A percentile compares a stretch with the other conserved stretches of the same genome.
These are phyloP conservation scores for Crucibulum laeve DNA, from an alignment of 768 basidiomycete genomes.

Conservation along the genomic window DNA sequence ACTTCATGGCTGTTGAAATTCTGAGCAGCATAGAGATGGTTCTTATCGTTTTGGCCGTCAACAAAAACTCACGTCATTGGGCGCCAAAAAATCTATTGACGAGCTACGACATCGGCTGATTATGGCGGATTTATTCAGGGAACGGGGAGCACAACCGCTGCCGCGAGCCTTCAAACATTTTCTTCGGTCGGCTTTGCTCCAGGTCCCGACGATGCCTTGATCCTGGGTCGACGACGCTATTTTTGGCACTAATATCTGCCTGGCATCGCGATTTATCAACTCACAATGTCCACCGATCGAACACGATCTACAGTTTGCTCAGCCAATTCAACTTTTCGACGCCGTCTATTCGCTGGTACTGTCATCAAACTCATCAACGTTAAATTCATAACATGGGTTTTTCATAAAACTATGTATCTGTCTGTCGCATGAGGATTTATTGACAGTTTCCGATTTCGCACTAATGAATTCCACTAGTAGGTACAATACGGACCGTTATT, in stretches of 20 bases:
- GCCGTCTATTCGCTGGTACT: no score
- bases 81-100: no score
- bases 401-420: neutral
- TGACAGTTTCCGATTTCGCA: neutral
- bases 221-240: neutral
- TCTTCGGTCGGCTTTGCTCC: no score
- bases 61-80: neutral
- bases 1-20: constrained; percentile 24
- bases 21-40: no score
- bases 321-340: no score
- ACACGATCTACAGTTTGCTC: no score
- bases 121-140: neutral
- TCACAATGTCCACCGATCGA: no score
- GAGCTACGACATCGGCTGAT: no score
- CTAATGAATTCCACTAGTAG: no score
- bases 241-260: no score
- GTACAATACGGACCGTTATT: no score
- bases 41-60: neutral
- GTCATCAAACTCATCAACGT: neutral
- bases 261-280: no score
- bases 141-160: neutral
- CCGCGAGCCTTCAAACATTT: neutral
- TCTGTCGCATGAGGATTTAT: neutral
- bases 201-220: neutral
- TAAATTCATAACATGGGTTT: neutral